phyloP scores from a whole-genome alignment of 163 green algal genomes.

The Smithsoniella earleae region DNA sequence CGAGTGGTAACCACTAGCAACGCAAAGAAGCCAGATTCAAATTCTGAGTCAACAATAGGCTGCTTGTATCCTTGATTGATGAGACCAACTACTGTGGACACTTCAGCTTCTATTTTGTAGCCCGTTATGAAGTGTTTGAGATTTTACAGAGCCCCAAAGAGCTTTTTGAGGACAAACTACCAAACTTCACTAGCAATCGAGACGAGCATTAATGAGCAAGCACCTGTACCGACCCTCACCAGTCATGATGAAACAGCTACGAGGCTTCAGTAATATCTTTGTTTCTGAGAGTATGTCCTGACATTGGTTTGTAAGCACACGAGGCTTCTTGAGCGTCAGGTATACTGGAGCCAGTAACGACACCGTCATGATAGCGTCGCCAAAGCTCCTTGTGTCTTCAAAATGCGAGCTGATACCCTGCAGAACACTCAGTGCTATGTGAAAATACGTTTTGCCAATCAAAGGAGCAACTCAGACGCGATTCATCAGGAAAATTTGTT shows the following conservation, averaged over 20 bases:
- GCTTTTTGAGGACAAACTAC: not conserved
- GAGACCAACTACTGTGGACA: too few relatives aligned
- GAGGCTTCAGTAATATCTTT: conserved; percentile 11
- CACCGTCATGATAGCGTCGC: conserved; percentile 22
- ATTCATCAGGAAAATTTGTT: too few relatives aligned
- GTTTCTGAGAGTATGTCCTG: conserved; percentile 5
- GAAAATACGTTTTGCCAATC: too few relatives aligned
- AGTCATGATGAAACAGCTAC: conserved; percentile 25
- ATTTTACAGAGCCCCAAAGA: not conserved
- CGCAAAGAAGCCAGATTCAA: too few relatives aligned
- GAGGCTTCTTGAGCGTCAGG: conserved; percentile 25
- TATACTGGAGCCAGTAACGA: not conserved
- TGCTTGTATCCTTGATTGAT: too few relatives aligned
- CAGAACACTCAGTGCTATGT: not conserved
- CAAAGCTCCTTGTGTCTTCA: conserved; percentile 22
- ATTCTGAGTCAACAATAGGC: not conserved
- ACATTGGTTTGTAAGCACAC: not conserved
- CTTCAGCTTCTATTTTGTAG: not conserved
- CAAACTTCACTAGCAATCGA: not conserved
- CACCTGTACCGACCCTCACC: conserved; percentile 6
- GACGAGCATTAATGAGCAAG: not conserved
- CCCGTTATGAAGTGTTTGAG: not conserved
- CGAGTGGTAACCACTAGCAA: too few relatives aligned
- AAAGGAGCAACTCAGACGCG: too few relatives aligned
- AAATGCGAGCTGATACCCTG: conserved; percentile 30